Base-by-base conservation (phyloP, 495 filamentous ascomycete genomes). In the Thermothielavioides terrestris region DNA sequence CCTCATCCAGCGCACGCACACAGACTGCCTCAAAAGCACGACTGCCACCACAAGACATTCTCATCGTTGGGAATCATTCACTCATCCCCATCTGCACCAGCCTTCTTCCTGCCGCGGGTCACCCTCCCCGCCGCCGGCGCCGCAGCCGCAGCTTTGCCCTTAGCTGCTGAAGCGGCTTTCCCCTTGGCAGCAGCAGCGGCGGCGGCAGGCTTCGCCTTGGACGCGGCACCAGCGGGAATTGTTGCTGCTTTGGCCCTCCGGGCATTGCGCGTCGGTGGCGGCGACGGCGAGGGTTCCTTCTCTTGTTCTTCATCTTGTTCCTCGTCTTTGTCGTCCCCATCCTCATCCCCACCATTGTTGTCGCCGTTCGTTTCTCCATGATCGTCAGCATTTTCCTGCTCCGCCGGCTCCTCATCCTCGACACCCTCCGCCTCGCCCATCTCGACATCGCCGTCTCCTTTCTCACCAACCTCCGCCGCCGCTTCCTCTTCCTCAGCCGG, bases 351-450 rank as follows among this genome's bases (percentile, higher is more conserved):
- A n/a, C n/a, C n/a, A n/a, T n/a, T n/a, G n/a, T n/a, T n/a, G n/a
- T n/a, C n/a, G n/a, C n/a, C n/a, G n/a, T n/a, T n/a, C n/a, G n/a
- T n/a, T n/a, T n/a, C n/a, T n/a, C n/a, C n/a, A n/a, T n/a, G n/a
- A n/a, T n/a, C n/a, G n/a, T n/a, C n/a, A n/a, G n/a, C n/a, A n/a
- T n/a, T n/a, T n/a, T n/a, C n/a, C 2, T 28, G 32, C 10, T 23
- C 32, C 7, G 32, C 11, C 40, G 25, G 12, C 40, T 18, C n/a
- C 22, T 46, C 40, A 23, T 37, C 56, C 7, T 62, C 50, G 18
- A 60, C 58, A 25, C 58, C 52, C 1, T 43, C 52, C 21, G 35
- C 34, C 2, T 32, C 47, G 2, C 40, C 50, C 14, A 52, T 38
- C 17, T 45, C 28, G 17, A 53, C 38, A 8, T 54, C 38, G 36